Evolutionary conservation across 2,329 filamentous ascomycete genomes (phyloP).

Genomic region (Penicillium sp.): DNA sequence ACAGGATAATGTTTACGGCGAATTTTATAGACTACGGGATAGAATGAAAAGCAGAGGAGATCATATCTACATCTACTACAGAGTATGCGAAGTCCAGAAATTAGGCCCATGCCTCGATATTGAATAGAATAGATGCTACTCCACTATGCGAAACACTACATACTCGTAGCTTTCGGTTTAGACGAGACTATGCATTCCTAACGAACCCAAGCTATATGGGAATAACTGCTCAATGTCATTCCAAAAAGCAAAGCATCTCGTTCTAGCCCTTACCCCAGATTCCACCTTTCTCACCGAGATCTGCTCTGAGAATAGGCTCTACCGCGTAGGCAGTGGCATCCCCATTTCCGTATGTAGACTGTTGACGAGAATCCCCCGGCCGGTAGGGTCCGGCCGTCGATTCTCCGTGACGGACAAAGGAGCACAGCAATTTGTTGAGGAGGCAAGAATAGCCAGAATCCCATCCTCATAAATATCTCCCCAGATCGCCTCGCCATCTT

Average conservation of each 20-base stretch:
- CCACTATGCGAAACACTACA: neutral
- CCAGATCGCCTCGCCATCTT: neutral
- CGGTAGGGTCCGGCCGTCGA: constrained; percentile 15
- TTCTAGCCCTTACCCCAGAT: constrained; percentile 1
- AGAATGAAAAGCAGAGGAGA: neutral
- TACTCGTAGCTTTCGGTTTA: neutral
- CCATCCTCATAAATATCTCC: neutral
- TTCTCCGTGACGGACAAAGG: constrained; percentile 2
- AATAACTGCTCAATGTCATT: neutral
- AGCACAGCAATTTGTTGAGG: neutral
- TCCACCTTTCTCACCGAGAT: constrained; percentile 1
- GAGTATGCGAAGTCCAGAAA: neutral
- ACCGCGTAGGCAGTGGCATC: constrained; percentile 19
- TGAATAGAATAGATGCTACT: neutral
- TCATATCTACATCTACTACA: neutral
- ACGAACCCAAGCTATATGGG: neutral
- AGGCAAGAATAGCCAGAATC: neutral
- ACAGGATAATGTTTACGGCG: constrained; percentile 19
- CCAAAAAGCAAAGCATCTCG: neutral
- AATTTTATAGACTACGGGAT: constrained; percentile 14
- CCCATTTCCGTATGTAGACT: neutral
- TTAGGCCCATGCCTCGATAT: no score
- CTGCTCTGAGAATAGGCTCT: constrained; percentile 14
- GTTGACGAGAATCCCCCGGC: neutral
- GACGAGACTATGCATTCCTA: neutral